Conservation (phyloP, 2,329 filamentous ascomycete genomes). For the Helicocarpus griseus region DNA sequence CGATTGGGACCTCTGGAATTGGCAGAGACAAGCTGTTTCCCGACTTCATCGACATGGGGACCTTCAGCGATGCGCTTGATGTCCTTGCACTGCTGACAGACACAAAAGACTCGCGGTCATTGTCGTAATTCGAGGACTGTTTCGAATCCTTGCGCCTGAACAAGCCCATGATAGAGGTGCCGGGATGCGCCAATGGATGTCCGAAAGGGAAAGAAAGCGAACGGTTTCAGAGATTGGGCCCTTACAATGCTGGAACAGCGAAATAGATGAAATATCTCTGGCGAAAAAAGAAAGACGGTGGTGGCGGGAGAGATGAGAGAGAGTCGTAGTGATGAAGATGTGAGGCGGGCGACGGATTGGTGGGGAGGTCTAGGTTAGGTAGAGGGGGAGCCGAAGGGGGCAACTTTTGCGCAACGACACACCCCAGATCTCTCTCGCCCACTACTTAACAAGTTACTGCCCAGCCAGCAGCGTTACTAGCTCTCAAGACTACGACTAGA, state of each 20-base stretch:
- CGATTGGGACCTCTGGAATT: slow-evolving; percentile 69
- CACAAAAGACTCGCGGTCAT: slow-evolving; percentile 30
- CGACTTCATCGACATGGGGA: slow-evolving; percentile 36
- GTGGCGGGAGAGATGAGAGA: not conserved
- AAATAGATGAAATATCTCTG: not conserved
- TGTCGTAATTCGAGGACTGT: slow-evolving; percentile 28
- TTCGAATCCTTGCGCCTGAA: slow-evolving; percentile 40
- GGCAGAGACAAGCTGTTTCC: slow-evolving; percentile 39
- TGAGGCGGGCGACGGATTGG: slow-evolving; percentile 3
- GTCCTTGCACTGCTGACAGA: slow-evolving; percentile 35
- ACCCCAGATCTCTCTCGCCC: not conserved
- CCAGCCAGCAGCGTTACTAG: not conserved
- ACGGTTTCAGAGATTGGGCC: not conserved
- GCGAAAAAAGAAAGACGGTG: too few relatives aligned
- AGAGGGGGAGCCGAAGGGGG: slow-evolving; percentile 4
- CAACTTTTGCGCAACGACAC: not conserved
- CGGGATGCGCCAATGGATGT: slow-evolving; percentile 5
- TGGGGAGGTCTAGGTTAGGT: slow-evolving; percentile 4
- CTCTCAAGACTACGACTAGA: not conserved
- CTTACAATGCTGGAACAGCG: not conserved
- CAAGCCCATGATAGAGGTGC: slow-evolving; percentile 38
- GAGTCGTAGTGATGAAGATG: slow-evolving; percentile 8
- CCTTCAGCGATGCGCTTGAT: slow-evolving; percentile 40
- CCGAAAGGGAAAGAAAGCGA: not conserved
- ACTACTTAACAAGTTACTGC: not conserved